These are phyloP conservation scores for Cladosporium sp. DNA, from an alignment of 2,329 filamentous ascomycete species.

Conservation along the genomic window DNA sequence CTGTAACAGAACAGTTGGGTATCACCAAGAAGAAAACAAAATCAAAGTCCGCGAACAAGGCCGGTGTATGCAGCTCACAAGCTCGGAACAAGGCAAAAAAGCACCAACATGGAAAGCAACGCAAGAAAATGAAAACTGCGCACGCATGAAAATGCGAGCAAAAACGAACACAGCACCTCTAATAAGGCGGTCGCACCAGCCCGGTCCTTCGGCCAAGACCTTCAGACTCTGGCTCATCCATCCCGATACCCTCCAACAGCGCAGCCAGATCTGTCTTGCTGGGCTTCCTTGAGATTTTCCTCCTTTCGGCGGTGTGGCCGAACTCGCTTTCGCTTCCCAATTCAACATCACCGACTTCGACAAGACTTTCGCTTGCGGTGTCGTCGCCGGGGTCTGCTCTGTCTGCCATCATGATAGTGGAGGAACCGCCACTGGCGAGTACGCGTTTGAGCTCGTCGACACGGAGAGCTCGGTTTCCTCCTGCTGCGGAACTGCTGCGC, in stretches of 20 bases:
- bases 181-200: constrained; percentile 18
- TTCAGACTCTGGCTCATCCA: constrained; percentile 14
- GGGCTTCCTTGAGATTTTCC: constrained; percentile 19
- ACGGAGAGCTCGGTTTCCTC: constrained; percentile 39
- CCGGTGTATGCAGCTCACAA: neutral
- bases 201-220: constrained; percentile 1
- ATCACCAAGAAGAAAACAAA: constrained; percentile 1
- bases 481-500: constrained; percentile 47
- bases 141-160: neutral
- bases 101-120: neutral
- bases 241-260: constrained; percentile 23
- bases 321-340: constrained; percentile 25
- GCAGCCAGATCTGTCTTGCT: constrained; percentile 22
- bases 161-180: neutral
- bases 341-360: constrained; percentile 40
- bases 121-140: neutral
- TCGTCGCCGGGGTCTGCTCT: constrained; percentile 50
- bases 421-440: constrained; percentile 39
- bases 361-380: constrained; percentile 67
- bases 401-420: constrained; percentile 35
- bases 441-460: constrained; percentile 52
- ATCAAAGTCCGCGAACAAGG: neutral
- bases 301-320: constrained; percentile 4
- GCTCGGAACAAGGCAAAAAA: neutral
- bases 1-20: constrained; percentile 6